A percentile compares a stretch with the other conserved stretches of the same genome.
Evolutionary conservation across 768 basidiomycete genomes (phyloP).

Genomic region (Candolleomyces aberdarensis): DNA sequence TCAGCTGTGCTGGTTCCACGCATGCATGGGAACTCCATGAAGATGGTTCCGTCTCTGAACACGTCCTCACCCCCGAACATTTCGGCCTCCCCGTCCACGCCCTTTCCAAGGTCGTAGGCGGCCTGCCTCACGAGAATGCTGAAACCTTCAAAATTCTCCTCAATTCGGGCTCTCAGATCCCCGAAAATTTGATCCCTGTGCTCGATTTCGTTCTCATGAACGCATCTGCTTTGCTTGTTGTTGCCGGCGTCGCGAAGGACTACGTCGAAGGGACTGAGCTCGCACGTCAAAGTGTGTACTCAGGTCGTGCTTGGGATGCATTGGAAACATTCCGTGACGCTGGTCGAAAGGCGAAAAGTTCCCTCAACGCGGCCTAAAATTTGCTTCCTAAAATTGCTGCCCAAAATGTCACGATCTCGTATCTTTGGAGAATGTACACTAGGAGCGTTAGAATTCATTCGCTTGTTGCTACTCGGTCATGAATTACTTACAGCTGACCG

Average conservation of each 20-base stretch:
- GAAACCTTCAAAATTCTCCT: constrained; percentile 65
- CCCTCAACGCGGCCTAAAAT: background rate
- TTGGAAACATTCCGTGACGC: constrained; percentile 48
- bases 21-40: constrained; percentile 78
- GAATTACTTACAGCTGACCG: background rate
- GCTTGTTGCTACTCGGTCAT: background rate
- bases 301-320: constrained; percentile 59
- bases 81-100: constrained; percentile 80
- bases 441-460: background rate
- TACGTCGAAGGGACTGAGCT: constrained; percentile 69
- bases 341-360: constrained; percentile 24
- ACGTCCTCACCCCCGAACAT: constrained; percentile 59
- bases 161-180: constrained; percentile 51
- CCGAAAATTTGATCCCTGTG: constrained; percentile 57
- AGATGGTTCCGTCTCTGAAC: constrained; percentile 57
- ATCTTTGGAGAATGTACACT: background rate
- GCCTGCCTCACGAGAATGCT: constrained; percentile 79
- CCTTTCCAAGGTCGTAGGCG: constrained; percentile 66
- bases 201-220: constrained; percentile 90
- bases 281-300: constrained; percentile 58
- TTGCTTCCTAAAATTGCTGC: background rate
- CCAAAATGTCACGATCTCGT: background rate
- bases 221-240: constrained; percentile 81
- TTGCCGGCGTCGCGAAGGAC: constrained; percentile 71
- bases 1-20: constrained; percentile 90